Percentiles rank a stretch among this genome's conserved stretches.
Conservation (phyloP, 192 early-diverging fungal species). For the Entomortierella beljakovae region DNA sequence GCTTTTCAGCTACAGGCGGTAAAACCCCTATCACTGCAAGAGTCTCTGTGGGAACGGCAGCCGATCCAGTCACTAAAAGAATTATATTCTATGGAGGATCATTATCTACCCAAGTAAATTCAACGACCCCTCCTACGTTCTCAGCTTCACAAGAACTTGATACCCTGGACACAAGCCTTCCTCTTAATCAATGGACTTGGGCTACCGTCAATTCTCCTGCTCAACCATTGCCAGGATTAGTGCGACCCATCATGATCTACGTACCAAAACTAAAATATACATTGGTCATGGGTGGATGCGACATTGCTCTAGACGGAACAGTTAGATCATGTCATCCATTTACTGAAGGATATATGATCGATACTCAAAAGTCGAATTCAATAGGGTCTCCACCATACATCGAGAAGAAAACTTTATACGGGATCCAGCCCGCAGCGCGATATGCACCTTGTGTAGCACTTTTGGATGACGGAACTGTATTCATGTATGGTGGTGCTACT, state of each 20-base stretch:
- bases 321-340: slow-evolving; percentile 6
- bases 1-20: slow-evolving; percentile 2
- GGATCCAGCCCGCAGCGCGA: slow-evolving; percentile 7
- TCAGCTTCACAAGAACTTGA: slow-evolving; percentile 29
- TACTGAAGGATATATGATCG: slow-evolving; percentile 18
- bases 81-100: slow-evolving; percentile 30
- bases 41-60: slow-evolving; percentile 10
- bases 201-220: background rate
- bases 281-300: slow-evolving; percentile 39
- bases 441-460: slow-evolving; percentile 20
- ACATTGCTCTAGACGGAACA: background rate
- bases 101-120: background rate
- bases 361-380: background rate
- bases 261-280: slow-evolving; percentile 8
- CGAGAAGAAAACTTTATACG: background rate
- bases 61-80: slow-evolving; percentile 3
- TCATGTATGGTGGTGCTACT: slow-evolving; percentile 44
- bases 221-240: background rate
- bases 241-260: slow-evolving; percentile 31
- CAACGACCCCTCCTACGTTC: background rate
- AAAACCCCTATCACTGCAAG: too few species aligned
- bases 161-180: slow-evolving; percentile 12
- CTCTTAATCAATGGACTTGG: slow-evolving; percentile 20
- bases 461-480: slow-evolving; percentile 19
- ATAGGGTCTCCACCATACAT: background rate